Base-by-base conservation (phyloP, 805 yeast genomes). In the Middelhovenomyces tepae region DNA sequence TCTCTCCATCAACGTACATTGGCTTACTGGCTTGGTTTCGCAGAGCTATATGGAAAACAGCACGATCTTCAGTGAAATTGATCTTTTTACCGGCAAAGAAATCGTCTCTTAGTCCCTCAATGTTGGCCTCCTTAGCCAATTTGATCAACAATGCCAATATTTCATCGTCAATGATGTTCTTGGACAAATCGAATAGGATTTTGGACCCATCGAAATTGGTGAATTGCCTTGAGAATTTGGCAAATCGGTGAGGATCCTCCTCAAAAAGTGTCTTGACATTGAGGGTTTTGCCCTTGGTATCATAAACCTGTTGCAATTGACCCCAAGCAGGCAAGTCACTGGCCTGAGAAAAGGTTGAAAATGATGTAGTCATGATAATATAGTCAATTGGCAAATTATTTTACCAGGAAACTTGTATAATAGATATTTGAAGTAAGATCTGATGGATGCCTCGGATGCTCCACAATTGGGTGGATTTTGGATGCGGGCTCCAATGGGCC, bases 11-110 rank as follows among this genome's bases (percentile, higher is more conserved):
- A 42, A 87, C 97, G 43, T 59, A 61, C 94, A 91, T 79, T 43
- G 76, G 75, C 62, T 73, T 78, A 65, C 75, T 62, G 38, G 91
- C 69, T 63, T 91, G 81, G 75, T 93, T 89, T 73, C 99, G 81
- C 52, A 91, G 73, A 22, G 97, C 99, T 51, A 77, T 84, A 66
- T 91, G 99, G 72, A 72, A 91, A 29, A 91, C 99, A 25, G 99
- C 97, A 23, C 62, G 54, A 64, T 76, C 81, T 67, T 91, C 99
- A 42, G 99, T 91, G 65, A 74, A 73, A 72, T 91, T 91, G 71
- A 91, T 86, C 65, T 84, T 86, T 40, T 76, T 82, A 59, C 99
- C 99, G 19, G 71, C 72, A 56, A 91, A 91, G 86, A 91, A 78
- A 36, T 71, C 83, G 53, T 89, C 93, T 60, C 97, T 77, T 57